phyloP scores from a whole-genome alignment of 192 early-diverging fungal species.

The Gamsiella multidivaricata region DNA sequence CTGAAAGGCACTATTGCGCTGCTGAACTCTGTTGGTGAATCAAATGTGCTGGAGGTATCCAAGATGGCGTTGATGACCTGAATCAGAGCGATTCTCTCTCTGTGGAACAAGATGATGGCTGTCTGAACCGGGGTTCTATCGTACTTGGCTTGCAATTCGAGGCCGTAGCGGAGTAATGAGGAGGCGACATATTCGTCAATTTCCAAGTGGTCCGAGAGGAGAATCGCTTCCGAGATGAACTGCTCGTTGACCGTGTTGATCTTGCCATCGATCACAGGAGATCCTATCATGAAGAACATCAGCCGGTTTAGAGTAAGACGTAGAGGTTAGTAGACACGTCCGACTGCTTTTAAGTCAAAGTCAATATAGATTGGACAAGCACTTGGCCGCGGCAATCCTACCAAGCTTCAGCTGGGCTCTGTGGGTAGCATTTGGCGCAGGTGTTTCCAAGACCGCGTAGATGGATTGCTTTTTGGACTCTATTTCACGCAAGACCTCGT shows the following conservation, averaged over 20 bases:
- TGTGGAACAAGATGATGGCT: slow-evolving; percentile 74
- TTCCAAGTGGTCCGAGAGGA: slow-evolving; percentile 83
- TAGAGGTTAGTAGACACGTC: neutral
- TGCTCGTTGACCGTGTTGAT: slow-evolving; percentile 73
- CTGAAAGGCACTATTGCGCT: slow-evolving; percentile 57
- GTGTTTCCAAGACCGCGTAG: slow-evolving; percentile 15
- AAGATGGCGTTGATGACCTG: slow-evolving; percentile 65
- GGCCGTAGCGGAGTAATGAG: slow-evolving; percentile 67
- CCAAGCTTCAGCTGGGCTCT: slow-evolving; percentile 52
- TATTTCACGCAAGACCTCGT: slow-evolving; percentile 26
- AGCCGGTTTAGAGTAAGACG: neutral
- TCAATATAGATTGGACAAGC: neutral
- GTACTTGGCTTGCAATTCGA: slow-evolving; percentile 62
- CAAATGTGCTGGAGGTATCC: slow-evolving; percentile 58
- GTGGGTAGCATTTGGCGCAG: slow-evolving; percentile 35
- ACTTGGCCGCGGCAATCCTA: slow-evolving; percentile 1
- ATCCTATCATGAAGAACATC: no score
- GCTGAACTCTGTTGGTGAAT: slow-evolving; percentile 58
- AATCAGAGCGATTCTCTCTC: slow-evolving; percentile 72
- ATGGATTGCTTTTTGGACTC: slow-evolving; percentile 25
- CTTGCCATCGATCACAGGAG: slow-evolving; percentile 67
- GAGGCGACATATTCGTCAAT: slow-evolving; percentile 84
- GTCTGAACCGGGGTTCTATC: slow-evolving; percentile 71
- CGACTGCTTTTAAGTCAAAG: neutral
- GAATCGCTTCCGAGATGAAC: slow-evolving; percentile 71